Conservation (phyloP, 192 early-diverging fungal genomes). For the Kappamyces sp. region DNA sequence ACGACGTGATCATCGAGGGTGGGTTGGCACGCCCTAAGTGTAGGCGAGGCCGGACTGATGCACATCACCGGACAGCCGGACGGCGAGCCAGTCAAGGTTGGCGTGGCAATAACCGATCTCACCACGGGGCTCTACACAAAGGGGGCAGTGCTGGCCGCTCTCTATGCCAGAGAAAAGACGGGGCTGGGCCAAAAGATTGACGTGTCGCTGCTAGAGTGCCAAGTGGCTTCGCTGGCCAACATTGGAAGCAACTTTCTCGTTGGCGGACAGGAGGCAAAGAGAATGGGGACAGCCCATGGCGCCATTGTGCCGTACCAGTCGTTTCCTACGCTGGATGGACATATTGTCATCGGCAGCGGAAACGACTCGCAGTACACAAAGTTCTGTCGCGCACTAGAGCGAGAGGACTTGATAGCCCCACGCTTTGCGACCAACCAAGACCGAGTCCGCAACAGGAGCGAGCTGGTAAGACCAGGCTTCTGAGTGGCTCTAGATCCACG, state of each 20-base stretch:
- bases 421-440: constrained; percentile 63
- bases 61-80: constrained; percentile 87
- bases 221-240: constrained; percentile 83
- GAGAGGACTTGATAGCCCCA: constrained; percentile 40
- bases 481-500: constrained; percentile 27
- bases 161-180: constrained; percentile 60
- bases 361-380: constrained; percentile 80
- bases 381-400: constrained; percentile 52
- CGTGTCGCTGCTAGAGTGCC: constrained; percentile 79
- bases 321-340: constrained; percentile 68
- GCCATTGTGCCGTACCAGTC: constrained; percentile 90
- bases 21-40: not conserved
- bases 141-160: constrained; percentile 83
- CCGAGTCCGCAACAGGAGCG: constrained; percentile 66
- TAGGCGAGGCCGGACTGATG: constrained; percentile 87
- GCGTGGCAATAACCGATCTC: constrained; percentile 91
- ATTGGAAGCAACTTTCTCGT: constrained; percentile 84
- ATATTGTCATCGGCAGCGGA: constrained; percentile 84
- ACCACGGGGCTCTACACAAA: constrained; percentile 75
- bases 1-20: constrained; percentile 62
- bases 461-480: constrained; percentile 31
- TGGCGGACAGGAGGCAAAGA: constrained; percentile 66
- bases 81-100: constrained; percentile 85
- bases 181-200: constrained; percentile 79
- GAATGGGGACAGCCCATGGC: constrained; percentile 84